Percentiles rank a stretch among this genome's conserved stretches.
Evolutionary conservation across 2,329 filamentous ascomycete species (phyloP).

Genomic region (Lasiodiplodia citricola): DNA sequence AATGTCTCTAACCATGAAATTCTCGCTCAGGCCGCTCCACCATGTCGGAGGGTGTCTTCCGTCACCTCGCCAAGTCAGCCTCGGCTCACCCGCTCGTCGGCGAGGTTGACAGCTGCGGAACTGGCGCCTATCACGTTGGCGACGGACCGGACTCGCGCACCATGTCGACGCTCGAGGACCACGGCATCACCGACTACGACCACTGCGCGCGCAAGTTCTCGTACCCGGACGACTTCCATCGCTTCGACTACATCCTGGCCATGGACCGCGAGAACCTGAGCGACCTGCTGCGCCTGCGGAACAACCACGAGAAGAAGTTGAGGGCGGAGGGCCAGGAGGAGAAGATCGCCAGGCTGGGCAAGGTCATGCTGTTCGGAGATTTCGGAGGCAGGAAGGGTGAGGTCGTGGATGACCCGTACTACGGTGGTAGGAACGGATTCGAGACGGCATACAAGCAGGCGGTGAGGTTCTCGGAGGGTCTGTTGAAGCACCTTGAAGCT

Average conservation of each 20-base stretch:
- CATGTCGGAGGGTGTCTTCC: conserved; percentile 96
- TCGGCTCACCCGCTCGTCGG: conserved; percentile 59
- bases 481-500: conserved; percentile 65
- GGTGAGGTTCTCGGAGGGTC: conserved; percentile 74
- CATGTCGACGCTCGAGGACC: conserved; percentile 73
- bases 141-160: conserved; percentile 81
- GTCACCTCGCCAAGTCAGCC: conserved; percentile 63
- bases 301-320: conserved; percentile 54
- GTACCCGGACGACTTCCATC: conserved; percentile 72
- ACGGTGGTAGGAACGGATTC: conserved; percentile 83
- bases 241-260: conserved; percentile 91
- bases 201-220: conserved; percentile 78
- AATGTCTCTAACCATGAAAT: not conserved
- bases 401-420: conserved; percentile 88
- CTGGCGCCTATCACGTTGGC: conserved; percentile 83
- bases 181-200: conserved; percentile 78
- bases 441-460: conserved; percentile 86
- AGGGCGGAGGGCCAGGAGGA: conserved; percentile 41
- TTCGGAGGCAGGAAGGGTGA: conserved; percentile 69
- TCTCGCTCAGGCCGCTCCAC: conserved; percentile 68
- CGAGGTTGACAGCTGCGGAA: conserved; percentile 86
- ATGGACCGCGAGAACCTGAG: conserved; percentile 88
- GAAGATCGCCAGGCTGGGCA: conserved; percentile 48
- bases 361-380: conserved; percentile 83
- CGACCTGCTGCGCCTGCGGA: conserved; percentile 67